Base-by-base conservation (phyloP, 2,329 filamentous ascomycete genomes). In the Aureobasidium sp. region DNA sequence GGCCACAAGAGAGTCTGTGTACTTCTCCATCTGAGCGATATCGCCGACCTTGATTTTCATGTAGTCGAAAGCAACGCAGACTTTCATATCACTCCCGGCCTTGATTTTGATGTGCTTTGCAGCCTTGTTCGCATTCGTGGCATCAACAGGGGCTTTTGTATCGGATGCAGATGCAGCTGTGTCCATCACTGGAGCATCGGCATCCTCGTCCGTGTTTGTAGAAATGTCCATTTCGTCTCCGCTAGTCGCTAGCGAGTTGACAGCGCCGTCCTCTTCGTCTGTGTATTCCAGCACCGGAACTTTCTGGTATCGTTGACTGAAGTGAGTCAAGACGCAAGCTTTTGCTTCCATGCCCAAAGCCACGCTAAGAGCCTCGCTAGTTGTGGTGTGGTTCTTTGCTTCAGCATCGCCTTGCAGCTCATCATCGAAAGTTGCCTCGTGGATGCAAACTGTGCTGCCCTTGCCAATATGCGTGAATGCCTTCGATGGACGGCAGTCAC, bases 401-500 rank as follows among this genome's bases (percentile, higher is more conserved):
- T 82, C 72, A 4, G 94, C 94, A 69, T 97, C 92, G 17, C 82
- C 84, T 43, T 75, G 69, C 68, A 96, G 83, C 69, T 94, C 90
- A 71, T 96, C 90, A 68, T 94, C 90, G 71, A 99, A 97, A 0
- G 94, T 99, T 65, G 92, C 92, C 80, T 99, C 94, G 77, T 99
- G 94, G 62, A 99, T 85, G 5, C 97, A 84, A 7, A 99, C 82
- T 15, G 93, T 96, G 1, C 88, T 87, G 65, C 86, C 86, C 50
- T 78, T 77, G 50, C 90, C 95, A 56, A 93, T 88, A 13, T 74
- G 67, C 0, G 85, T 84, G 71, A 99, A 97, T 0, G 76, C 71
- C 2, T 76, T 69, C 4, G 85, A 90, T 0, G 94, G 94, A 7
- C 94, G 84, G 72, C 93, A 97, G 77, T 99, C 94, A 62, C 94